A percentile compares a stretch with the other conserved stretches of the same genome.
phyloP scores from a whole-genome alignment of 768 basidiomycete genomes.

The Lactifluus pinguis region DNA sequence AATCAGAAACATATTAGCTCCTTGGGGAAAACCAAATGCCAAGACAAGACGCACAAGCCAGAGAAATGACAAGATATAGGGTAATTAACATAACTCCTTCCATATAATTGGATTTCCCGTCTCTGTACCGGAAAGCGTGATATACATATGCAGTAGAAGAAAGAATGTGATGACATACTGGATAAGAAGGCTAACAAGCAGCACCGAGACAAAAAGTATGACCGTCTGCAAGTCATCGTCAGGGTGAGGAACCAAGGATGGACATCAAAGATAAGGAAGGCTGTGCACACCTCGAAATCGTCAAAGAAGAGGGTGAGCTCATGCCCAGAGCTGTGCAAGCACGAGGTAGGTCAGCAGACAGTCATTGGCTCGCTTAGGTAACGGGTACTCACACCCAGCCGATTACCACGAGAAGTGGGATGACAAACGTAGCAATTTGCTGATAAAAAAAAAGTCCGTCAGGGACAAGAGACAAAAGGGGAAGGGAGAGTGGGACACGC shows the following conservation, averaged over 20 bases:
- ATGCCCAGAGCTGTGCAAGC: conserved; percentile 43
- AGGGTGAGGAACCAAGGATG: not conserved
- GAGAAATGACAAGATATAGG: conserved; percentile 72
- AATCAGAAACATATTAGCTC: not conserved
- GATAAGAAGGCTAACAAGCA: conserved; percentile 79
- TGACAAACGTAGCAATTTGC: conserved; percentile 83
- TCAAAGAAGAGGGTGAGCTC: conserved; percentile 76
- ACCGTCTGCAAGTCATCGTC: conserved; percentile 46
- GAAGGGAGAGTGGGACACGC: not conserved
- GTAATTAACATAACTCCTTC: conserved; percentile 75
- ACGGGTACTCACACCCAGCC: conserved; percentile 65
- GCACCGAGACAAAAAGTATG: conserved; percentile 74
- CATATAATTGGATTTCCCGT: conserved; percentile 87
- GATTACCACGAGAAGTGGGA: conserved; percentile 80
- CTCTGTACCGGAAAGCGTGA: conserved; percentile 30
- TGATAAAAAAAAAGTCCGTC: conserved; percentile 21
- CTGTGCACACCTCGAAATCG: conserved; percentile 60
- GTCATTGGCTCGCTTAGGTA: conserved; percentile 9
- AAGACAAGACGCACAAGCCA: conserved; percentile 50
- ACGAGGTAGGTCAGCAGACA: conserved; percentile 6
- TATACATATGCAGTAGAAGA: not conserved
- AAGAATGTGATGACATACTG: conserved; percentile 38
- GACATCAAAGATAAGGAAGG: not conserved
- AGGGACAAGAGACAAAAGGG: not conserved
- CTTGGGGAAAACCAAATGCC: not conserved